Base-by-base conservation (phyloP, 2,329 filamentous ascomycete species). In the Penicillium hordei region DNA sequence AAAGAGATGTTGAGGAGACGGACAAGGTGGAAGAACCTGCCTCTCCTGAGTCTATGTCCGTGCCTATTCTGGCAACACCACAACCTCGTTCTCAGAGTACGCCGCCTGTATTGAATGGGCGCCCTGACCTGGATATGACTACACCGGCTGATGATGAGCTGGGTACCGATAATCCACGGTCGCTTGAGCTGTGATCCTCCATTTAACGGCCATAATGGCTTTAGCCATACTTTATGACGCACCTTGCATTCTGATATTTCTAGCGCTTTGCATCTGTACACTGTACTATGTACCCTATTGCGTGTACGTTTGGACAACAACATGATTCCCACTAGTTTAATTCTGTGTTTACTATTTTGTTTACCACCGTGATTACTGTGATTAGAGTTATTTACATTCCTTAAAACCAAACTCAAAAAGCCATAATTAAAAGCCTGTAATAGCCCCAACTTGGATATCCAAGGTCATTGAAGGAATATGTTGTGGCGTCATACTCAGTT, bases 61-160 rank as follows among this genome's bases (percentile, higher is more conserved):
- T 71, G 39, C 61, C 68, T 50, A 61, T 65, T 3, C 56, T 67
- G 34, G 65, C 58, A 2, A 65, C 62, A 3, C 64, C 66, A 7
- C 64, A 67, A 17, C 60, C 67, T 21, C 67, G 72, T 42, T 68
- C 71, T n/a, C 69, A 64, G 15, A 74, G 72, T 33, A 73, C 68
- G 19, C 72, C 72, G 12, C 69, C 71, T 7, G 66, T 69, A 23
- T 43, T 74, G 48, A 63, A 59, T 29, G 62, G 61, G 3, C 62
- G 57, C 23, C 52, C 49, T 4, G 60, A 56, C 6, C 23, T 62
- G 19, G 58, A 62, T 31, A 36, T 56, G 40, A 19, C 36, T 19
- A 19, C 36, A 17, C 36, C 46, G 13, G 53, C 13, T 13, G 34
- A 54, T 42, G 50, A 19, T 9, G 39, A 34, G 5, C 5, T 19